Conservation (phyloP, 148 eudicot genomes). For the Camellia japonica region DNA sequence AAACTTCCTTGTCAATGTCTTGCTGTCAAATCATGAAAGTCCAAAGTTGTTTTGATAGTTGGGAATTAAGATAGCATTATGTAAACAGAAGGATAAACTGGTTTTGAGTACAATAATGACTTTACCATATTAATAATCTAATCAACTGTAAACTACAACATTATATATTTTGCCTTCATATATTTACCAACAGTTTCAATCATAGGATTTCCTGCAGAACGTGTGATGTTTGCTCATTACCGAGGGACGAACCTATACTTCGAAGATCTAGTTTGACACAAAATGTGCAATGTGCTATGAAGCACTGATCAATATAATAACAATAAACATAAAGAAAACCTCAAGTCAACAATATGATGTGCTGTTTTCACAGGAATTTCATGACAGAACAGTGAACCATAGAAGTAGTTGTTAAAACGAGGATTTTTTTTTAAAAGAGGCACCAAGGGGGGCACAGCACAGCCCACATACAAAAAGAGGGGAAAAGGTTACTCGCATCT, state of each 20-base stretch:
- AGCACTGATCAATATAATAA: background rate
- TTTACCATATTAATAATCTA: background rate
- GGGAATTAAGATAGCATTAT: background rate
- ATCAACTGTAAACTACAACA: background rate
- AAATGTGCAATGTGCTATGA: background rate
- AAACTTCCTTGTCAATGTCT: background rate
- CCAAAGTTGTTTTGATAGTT: background rate
- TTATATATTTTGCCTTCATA: background rate
- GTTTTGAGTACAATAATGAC: constrained; percentile 1
- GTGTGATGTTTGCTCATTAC: background rate
- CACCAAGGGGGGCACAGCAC: too few relatives aligned
- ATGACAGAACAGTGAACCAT: background rate
- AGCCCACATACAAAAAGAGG: background rate
- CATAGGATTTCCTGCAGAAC: background rate
- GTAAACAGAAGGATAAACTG: background rate
- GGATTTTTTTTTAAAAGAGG: too few relatives aligned
- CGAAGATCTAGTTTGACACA: background rate
- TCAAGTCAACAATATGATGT: background rate
- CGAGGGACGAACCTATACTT: background rate
- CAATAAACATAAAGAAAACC: background rate
- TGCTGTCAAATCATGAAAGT: background rate
- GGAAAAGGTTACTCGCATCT: background rate
- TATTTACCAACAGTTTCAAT: background rate
- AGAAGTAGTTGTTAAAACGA: background rate
- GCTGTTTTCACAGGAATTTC: background rate